Percentiles rank a stretch among this genome's conserved stretches.
Evolutionary conservation across 78 protist genomes (phyloP).

Genomic region (Diacronema lutheri): DNA sequence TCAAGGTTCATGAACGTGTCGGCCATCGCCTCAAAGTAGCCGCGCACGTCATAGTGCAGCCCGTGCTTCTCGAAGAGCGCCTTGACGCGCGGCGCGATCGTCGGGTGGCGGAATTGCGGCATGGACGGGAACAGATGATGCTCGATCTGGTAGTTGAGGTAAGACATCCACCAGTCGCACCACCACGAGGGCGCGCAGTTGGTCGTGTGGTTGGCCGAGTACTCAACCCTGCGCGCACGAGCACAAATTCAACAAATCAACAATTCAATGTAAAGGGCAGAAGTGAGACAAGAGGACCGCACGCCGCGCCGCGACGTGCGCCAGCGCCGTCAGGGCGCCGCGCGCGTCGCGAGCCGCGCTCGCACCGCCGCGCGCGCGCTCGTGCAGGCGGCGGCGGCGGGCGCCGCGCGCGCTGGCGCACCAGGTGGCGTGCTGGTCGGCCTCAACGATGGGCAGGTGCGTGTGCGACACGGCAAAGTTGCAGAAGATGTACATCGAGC

Average conservation of each 20-base stretch:
- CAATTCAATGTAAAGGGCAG: too few species aligned
- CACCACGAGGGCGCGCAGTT: not conserved
- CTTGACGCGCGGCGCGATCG: not conserved
- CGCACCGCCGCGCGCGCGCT: too few species aligned
- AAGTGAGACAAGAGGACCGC: too few species aligned
- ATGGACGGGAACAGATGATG: slow-evolving; percentile 41
- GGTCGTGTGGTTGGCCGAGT: slow-evolving; percentile 27
- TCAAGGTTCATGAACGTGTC: not conserved
- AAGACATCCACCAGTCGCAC: slow-evolving; percentile 17
- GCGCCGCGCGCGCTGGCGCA: not conserved
- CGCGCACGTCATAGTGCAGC: not conserved
- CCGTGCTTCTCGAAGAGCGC: slow-evolving; percentile 22
- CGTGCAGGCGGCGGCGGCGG: not conserved
- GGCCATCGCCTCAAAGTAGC: not conserved
- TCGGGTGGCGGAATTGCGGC: slow-evolving; percentile 20
- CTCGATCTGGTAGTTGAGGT: slow-evolving; percentile 49
- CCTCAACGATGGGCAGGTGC: not conserved
- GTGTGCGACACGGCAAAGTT: slow-evolving; percentile 31
- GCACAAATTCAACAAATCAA: too few species aligned
- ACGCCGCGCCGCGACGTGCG: too few species aligned
- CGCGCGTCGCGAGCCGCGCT: too few species aligned
- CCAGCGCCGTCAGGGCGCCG: too few species aligned
- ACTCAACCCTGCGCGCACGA: slow-evolving; percentile 27
- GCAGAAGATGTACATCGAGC: slow-evolving; percentile 10
- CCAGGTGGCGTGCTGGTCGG: not conserved